Evolutionary conservation across 768 basidiomycete species (phyloP).

Genomic region (Psilocybe azurescens): DNA sequence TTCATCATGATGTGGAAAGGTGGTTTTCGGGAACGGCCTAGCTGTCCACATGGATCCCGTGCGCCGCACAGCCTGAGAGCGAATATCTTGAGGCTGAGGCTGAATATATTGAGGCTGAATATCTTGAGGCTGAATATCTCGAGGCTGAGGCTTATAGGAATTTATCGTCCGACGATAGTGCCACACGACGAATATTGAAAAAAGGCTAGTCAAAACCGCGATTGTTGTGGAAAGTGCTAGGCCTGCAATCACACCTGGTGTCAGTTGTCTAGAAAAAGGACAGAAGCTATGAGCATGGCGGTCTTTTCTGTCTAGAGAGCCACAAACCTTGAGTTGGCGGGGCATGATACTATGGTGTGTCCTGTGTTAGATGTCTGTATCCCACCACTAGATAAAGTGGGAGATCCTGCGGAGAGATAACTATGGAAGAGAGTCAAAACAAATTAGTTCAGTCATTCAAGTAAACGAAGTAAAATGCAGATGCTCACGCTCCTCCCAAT

Average conservation of each 20-base stretch:
- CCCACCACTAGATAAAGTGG: no score
- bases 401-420: no score
- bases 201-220: conserved; percentile 14
- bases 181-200: conserved; percentile 11
- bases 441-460: no score
- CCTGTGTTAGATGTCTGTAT: no score
- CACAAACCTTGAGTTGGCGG: neutral
- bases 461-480: no score
- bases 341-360: neutral
- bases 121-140: neutral
- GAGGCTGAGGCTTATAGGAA: neutral
- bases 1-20: neutral
- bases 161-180: conserved; percentile 1
- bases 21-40: neutral
- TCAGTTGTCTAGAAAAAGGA: neutral
- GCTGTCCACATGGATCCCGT: neutral
- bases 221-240: conserved; percentile 16
- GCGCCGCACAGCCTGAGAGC: no score
- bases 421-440: no score
- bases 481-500: conserved; percentile 26
- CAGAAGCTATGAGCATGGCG: neutral
- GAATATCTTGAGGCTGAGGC: no score
- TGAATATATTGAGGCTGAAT: no score
- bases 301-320: neutral
- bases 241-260: conserved; percentile 19